Evolutionary conservation across 2,329 filamentous ascomycete genomes (phyloP), one percentile per base, ranked within the genome.

Genomic region (Nemania sp.): DNA sequence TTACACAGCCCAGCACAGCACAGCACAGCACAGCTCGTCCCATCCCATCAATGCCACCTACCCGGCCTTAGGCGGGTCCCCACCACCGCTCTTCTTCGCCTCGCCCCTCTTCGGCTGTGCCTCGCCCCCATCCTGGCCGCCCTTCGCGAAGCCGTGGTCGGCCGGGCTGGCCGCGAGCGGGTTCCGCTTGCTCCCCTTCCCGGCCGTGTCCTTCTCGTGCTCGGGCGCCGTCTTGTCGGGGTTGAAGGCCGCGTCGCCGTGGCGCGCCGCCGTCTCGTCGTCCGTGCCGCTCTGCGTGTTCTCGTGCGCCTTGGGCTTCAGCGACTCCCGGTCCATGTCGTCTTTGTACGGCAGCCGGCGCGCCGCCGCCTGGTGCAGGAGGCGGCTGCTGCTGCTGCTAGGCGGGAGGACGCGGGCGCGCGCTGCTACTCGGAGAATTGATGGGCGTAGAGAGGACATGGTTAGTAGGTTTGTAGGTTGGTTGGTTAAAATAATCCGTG

Each of bases 281-380:
- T 89, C 90, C 0, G 84, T 85, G 3, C 86, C 89, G 51, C 85
- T 87, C 71, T 88, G 86, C 59, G 85, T 85, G 75, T 88, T 85
- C 72, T 96, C 90, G 55, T 82, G 85, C 2, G 83, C 76, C 35
- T 84, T 80, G 0, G 89, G 86, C 60, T 89, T 84, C 35, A 96
- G 81, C 2, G 81, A 81, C 64, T 88, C 82, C 53, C 86, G 83
- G 71, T 88, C 81, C 65, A 83, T 79, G 52, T 78, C 74, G 68
- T 83, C 77, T 64, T 85, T 85, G 73, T 82, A 82, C 3, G 81
- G 72, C 3, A 64, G 43, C 9, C 65, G 64, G 12, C 66, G 35
- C 20, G 60, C 45, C 1, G 72, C 17, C 0, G 76, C 72, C 34
- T 69, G 67, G 68, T 78, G 77, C 46, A 78, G 73, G 17, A 67